phyloP scores from a whole-genome alignment of 192 early-diverging fungal genomes.

The Coemansia sp. region DNA sequence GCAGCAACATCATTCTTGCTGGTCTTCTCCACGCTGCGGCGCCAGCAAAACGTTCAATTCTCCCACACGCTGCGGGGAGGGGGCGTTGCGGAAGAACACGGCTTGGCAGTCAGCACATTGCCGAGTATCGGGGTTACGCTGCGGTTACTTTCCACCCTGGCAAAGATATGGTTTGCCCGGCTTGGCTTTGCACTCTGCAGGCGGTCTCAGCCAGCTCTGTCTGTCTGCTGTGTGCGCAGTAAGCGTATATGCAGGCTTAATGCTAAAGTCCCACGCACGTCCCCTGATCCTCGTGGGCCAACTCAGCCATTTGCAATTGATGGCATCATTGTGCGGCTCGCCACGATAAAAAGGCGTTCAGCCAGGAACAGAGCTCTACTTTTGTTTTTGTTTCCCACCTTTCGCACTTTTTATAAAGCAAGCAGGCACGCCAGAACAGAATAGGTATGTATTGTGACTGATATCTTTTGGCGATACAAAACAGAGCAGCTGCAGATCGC shows the following conservation, averaged over 20 bases:
- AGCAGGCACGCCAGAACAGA: not conserved
- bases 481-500: not conserved
- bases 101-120: not conserved
- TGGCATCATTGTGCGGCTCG: not conserved
- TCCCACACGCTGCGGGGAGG: not conserved
- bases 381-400: not conserved
- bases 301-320: not conserved
- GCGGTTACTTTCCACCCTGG: too few species aligned
- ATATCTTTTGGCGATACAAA: not conserved
- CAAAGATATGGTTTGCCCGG: too few species aligned
- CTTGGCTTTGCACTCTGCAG: too few species aligned
- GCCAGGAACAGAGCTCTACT: not conserved
- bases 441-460: not conserved
- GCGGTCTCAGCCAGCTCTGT: not conserved
- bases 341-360: not conserved
- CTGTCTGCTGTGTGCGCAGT: not conserved
- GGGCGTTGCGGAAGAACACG: not conserved
- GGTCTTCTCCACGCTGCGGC: slow-evolving; percentile 6
- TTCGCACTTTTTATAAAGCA: not conserved
- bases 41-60: slow-evolving; percentile 10
- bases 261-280: not conserved
- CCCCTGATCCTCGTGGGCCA: not conserved
- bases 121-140: too few species aligned
- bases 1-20: not conserved
- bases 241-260: not conserved